phyloP scores from a whole-genome alignment of 2,329 filamentous ascomycete genomes.

The Colletotrichum salicis region DNA sequence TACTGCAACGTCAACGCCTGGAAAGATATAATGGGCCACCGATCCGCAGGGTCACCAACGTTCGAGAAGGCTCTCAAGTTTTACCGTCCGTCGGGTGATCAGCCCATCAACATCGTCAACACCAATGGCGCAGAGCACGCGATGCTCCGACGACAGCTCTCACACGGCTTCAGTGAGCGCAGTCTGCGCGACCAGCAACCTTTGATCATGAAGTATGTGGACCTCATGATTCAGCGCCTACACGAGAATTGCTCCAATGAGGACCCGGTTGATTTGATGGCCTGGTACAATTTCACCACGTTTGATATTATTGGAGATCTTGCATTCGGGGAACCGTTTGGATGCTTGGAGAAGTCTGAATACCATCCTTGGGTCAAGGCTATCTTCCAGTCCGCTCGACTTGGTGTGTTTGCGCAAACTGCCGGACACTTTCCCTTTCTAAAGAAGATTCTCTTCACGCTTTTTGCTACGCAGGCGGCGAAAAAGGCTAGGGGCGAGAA shows the following conservation, averaged over 20 bases:
- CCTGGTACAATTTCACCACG: conserved; percentile 16
- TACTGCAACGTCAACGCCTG: conserved; percentile 31
- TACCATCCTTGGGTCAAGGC: conserved; percentile 30
- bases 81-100: not conserved
- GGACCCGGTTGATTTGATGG: conserved; percentile 34
- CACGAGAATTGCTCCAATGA: conserved; percentile 7
- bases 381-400: conserved; percentile 14
- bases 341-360: conserved; percentile 28
- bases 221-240: conserved; percentile 25
- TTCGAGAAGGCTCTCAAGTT: conserved; percentile 20
- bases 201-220: conserved; percentile 39
- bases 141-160: conserved; percentile 38
- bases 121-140: conserved; percentile 34
- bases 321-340: conserved; percentile 36
- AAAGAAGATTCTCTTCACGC: not conserved
- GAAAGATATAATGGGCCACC: conserved; percentile 36
- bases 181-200: conserved; percentile 44
- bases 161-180: conserved; percentile 43
- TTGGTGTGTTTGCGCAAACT: not conserved
- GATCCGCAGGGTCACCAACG: not conserved
- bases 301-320: conserved; percentile 15
- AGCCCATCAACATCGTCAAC: conserved; percentile 29
- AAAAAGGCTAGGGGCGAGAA: not conserved
- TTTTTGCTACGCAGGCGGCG: not conserved
- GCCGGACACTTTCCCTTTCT: conserved; percentile 6